Evolutionary conservation across 768 basidiomycete genomes (phyloP).

Genomic region (Boletus subcaerulescens): DNA sequence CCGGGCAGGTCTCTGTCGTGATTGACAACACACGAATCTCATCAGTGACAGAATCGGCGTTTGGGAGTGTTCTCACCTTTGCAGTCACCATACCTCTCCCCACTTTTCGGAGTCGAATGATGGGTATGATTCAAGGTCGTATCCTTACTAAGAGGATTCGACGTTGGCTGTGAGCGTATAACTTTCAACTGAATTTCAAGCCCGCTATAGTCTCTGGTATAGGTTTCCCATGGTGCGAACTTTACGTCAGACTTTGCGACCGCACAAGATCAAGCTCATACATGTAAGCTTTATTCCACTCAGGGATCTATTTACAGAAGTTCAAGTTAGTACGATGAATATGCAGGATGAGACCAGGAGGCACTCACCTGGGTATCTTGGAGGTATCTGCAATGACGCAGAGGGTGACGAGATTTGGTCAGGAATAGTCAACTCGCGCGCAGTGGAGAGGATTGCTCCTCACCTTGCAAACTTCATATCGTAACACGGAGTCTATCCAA

Average conservation of each 20-base stretch:
- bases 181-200: constrained; percentile 65
- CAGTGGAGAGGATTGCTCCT: constrained; percentile 12
- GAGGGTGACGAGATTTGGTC: neutral
- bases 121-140: neutral
- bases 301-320: constrained; percentile 52
- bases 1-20: neutral
- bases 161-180: constrained; percentile 37
- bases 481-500: neutral
- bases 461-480: constrained; percentile 62
- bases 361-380: constrained; percentile 60
- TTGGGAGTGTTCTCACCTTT: constrained; percentile 7
- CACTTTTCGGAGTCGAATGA: neutral
- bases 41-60: neutral
- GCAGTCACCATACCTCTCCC: neutral
- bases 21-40: neutral
- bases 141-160: neutral
- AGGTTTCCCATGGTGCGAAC: neutral
- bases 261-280: constrained; percentile 4
- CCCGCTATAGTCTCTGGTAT: constrained; percentile 64
- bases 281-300: constrained; percentile 46
- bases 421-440: neutral
- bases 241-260: neutral
- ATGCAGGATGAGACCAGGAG: neutral
- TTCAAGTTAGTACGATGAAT: constrained; percentile 1
- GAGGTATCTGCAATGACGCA: constrained; percentile 48